These are phyloP conservation scores for Litsea cubeba DNA, from an alignment of 164 flowering plant genomes.

Conservation along the genomic window DNA sequence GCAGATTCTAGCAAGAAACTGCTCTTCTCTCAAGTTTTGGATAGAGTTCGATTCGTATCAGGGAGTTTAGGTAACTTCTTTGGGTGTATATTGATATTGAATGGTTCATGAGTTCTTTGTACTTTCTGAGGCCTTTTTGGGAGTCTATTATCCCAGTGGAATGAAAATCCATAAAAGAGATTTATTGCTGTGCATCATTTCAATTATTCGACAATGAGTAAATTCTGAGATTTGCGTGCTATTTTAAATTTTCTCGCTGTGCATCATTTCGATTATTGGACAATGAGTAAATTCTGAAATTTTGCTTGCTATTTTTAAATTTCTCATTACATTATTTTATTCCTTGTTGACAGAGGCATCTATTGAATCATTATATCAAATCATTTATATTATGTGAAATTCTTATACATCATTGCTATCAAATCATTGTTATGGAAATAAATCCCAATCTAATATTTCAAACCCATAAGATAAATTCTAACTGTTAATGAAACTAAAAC, in stretches of 20 bases:
- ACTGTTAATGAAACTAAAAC: too few species aligned
- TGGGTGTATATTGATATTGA: neutral
- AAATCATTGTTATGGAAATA: too few species aligned
- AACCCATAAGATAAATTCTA: too few species aligned
- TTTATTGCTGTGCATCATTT: neutral
- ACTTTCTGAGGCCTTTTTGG: neutral
- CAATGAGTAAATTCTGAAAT: neutral
- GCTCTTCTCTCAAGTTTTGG: constrained; percentile 25
- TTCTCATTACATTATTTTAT: neutral
- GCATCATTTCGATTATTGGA: neutral
- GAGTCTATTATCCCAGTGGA: neutral
- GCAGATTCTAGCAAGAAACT: constrained; percentile 26
- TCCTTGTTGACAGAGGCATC: neutral
- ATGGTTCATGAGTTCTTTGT: neutral
- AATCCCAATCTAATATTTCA: too few species aligned
- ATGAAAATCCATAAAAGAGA: neutral
- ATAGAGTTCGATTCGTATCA: constrained; percentile 28
- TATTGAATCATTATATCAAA: neutral
- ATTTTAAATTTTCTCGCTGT: neutral
- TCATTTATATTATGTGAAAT: neutral
- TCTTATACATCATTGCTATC: too few species aligned
- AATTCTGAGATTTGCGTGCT: neutral
- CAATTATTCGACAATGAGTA: neutral
- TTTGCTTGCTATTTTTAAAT: neutral
- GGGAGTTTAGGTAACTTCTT: constrained; percentile 32